Base-by-base conservation (phyloP, 2,329 filamentous ascomycete species). In the Penicillium sp. region DNA sequence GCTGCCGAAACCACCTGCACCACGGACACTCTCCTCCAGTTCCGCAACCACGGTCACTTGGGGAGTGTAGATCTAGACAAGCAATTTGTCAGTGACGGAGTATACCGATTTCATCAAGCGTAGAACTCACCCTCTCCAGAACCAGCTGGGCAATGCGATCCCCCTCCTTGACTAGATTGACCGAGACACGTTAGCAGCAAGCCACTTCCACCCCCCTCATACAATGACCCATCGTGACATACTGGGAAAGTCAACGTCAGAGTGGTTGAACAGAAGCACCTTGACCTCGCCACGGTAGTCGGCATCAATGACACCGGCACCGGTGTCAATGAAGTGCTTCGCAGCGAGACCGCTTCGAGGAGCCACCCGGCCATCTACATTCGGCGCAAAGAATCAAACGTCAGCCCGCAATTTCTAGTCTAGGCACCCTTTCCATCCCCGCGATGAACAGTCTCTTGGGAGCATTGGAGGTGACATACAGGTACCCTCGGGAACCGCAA, bases 211-310 rank as follows among this genome's bases (percentile, higher is more conserved):
- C n/a, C n/a, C n/a, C n/a, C n/a, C n/a, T n/a, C 6, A 27, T n/a
- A 9, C 25, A 27, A 27, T n/a, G 10, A 27, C 25, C 4, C 11
- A n/a, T 23, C 25, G n/a, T n/a, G 14, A 44, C 49, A 37, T 53
- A 66, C 63, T 48, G 30, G 71, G 75, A 62, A 94, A 97, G 64
- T 95, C 89, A 27, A 71, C 70, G 35, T 95, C 89, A 36, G 78
- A 78, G 67, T 94, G 84, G 72, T 98, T 98, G 69, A 97, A 97
- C 36, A 98, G 79, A 53, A 98, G 77, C 17, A 98, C 86, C 75
- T 94, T 95, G 58, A 98, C 84, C 54, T 86, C 86, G 14, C 93
- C 93, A 23, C 93, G 80, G 74, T 98, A 98, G 69, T 98, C 93
- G 21, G 91, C 90, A 67, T 98, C 93, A 57, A 98, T 97, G 50